Evolutionary conservation across 1,139 yeast species (phyloP), one percentile per base, ranked within the genome.

Genomic region (Pichia terricola): DNA sequence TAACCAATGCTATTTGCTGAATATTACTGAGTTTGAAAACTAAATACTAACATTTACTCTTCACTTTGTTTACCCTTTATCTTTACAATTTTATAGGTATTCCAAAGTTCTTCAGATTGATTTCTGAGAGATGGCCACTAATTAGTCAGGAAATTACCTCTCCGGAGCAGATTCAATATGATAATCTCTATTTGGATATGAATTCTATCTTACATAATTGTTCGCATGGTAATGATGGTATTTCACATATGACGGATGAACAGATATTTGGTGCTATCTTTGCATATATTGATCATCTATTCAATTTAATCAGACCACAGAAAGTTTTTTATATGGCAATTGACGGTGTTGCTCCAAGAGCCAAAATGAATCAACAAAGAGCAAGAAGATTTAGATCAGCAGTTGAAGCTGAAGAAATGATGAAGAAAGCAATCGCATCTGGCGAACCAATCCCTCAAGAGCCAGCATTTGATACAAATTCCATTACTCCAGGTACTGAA

Each of bases 281-380:
- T 68, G 83, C 85, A 41, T 94, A 94, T 59, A 89, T 91, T 51
- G 98, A 94, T 61, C 97, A 91, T 64, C 69, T 94, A 50, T 91
- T 94, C 58, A 81, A 81, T 50, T 78, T 87, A 35, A 88, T 91
- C 54, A 79, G 80, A 59, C 99, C 99, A 5, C 73, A 84, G 56
- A 76, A 87, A 60, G 77, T 85, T 32, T 86, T 94, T 56, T 89
- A 84, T 63, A 89, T 94, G 95, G 98, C 99, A 4, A 88, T 94
- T 50, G 99, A 94, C 67, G 99, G 99, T 54, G 99, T 94, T 42
- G 98, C 98, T 0, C 99, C 99, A 42, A 74, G 99, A 59, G 99
- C 99, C 28, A 94, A 94, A 62, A 94, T 94, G 97, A 94, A 94
- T 62, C 99, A 94, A 65, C 99, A 94, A 65, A 79, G 99, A 64